Base-by-base conservation (phyloP, 306 rosid genomes). In the Dryas drummondii region DNA sequence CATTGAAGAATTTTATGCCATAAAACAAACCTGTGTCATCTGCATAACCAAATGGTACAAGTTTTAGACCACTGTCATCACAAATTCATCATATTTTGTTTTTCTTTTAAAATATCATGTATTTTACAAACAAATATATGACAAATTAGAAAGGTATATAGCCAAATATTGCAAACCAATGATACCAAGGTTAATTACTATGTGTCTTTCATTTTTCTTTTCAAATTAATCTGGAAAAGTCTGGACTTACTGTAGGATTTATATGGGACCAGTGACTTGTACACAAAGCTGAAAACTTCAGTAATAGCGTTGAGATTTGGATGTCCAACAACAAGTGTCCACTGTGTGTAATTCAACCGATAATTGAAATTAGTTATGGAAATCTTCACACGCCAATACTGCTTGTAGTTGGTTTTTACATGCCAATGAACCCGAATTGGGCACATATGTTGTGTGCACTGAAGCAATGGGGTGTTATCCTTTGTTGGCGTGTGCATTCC, bases 361-460 rank as follows among this genome's bases (percentile, higher is more conserved):
- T 72, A 72, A 46, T 72, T 60, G 19, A 72, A 72, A 9, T 72
- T 72, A 6, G 76, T 72, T 42, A 72, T 17, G 9, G 56, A 56
- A 26, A 72, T 72, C 67, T 72, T 72, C 42, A 61, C 76, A 22
- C 67, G 76, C 76, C 76, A 72, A 46, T 58, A 72, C 76, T 58
- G 47, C 68, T 72, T 46, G 56, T 72, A 72, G 67, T 72, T 72
- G 48, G 59, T 17, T 55, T 72, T 72, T 26, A 72, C 68, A 45
- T 72, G 76, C 76, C 76, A 72, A 58, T 72, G 76, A 5, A 72
- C 76, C 47, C 76, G 41, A 47, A 72, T 44, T 1, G 76, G 76
- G 76, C 76, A 72, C 76, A 72, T 72, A 26, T 72, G 76, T 7
- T 46, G 55, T 12, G 76, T 72, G 76, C 76, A 72, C 8, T 72